Evolutionary conservation across 1,284 basidiomycete species (phyloP).

Genomic region (Phylloporus sp.): DNA sequence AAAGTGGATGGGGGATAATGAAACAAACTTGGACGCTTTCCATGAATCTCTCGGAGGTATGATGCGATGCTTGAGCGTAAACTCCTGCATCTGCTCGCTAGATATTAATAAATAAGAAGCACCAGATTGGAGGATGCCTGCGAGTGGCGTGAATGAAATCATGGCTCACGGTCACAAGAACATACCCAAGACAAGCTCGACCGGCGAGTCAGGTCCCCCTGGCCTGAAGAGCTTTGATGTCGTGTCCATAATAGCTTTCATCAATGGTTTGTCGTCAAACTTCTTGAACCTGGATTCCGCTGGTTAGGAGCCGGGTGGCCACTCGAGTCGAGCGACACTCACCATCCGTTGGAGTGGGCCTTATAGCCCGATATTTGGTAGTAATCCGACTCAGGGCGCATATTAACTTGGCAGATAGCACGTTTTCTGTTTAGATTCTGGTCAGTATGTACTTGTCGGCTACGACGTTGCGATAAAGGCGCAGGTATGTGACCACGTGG

Average conservation of each 20-base stretch:
- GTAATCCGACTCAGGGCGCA: constrained; percentile 29
- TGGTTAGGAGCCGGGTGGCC: background rate
- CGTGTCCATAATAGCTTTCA: constrained; percentile 12
- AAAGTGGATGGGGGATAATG: constrained; percentile 41
- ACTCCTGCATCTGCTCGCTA: constrained; percentile 35
- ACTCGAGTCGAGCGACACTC: constrained; percentile 1
- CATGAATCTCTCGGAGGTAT: constrained; percentile 21
- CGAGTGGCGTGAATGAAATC: constrained; percentile 5
- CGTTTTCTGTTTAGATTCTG: background rate
- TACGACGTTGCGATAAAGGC: background rate
- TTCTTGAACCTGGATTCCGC: constrained; percentile 35
- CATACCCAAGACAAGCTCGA: constrained; percentile 41
- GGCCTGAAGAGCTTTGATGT: constrained; percentile 30
- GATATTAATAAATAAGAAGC: constrained; percentile 42
- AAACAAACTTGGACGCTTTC: constrained; percentile 30
- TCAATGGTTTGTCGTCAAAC: constrained; percentile 37
- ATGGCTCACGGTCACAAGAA: background rate
- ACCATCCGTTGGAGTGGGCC: constrained; percentile 43
- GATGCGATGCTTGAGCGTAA: constrained; percentile 31
- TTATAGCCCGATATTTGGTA: constrained; percentile 38
- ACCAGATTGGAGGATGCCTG: constrained; percentile 40
- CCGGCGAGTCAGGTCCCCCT: constrained; percentile 29
- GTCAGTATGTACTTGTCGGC: background rate
- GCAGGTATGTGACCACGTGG: background rate
- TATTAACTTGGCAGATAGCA: background rate